Evolutionary conservation across 305 asterid genomes (phyloP).

Genomic region (Fraxinus floribunda): DNA sequence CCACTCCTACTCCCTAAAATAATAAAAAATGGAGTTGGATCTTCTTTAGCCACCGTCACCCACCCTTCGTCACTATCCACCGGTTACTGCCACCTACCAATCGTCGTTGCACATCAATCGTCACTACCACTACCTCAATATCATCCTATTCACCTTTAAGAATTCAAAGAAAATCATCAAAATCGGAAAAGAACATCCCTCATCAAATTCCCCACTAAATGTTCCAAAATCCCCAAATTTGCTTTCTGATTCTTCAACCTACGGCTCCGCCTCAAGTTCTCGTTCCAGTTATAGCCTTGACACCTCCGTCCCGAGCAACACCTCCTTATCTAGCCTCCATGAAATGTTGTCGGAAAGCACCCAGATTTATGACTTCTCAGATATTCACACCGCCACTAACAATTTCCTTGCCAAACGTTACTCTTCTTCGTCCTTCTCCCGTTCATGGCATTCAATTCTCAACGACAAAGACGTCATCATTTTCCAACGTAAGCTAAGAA

Average conservation of each 20-base stretch:
- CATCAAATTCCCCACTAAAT: neutral
- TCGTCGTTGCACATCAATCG: too few species aligned
- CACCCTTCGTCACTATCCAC: too few species aligned
- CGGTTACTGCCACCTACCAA: too few species aligned
- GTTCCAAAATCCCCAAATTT: slow-evolving; percentile 23
- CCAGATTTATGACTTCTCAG: slow-evolving; percentile 64
- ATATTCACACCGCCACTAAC: slow-evolving; percentile 86
- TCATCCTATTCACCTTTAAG: slow-evolving; percentile 6
- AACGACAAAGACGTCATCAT: slow-evolving; percentile 61
- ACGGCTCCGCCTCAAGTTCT: slow-evolving; percentile 25
- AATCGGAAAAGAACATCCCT: slow-evolving; percentile 19
- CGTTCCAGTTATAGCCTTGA: slow-evolving; percentile 51
- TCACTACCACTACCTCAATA: too few species aligned
- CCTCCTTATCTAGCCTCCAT: slow-evolving; percentile 57
- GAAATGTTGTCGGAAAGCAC: slow-evolving; percentile 60
- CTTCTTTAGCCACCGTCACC: too few species aligned
- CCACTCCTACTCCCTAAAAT: too few species aligned
- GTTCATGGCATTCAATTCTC: slow-evolving; percentile 78
- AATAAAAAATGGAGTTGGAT: too few species aligned
- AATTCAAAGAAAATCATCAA: slow-evolving; percentile 18
- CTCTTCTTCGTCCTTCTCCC: slow-evolving; percentile 80
- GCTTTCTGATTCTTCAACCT: slow-evolving; percentile 27
- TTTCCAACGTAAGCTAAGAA: slow-evolving; percentile 69
- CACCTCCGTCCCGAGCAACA: slow-evolving; percentile 50
- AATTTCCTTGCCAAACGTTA: slow-evolving; percentile 78